phyloP scores from a whole-genome alignment of 805 yeast species.

The Starmera amethionina region DNA sequence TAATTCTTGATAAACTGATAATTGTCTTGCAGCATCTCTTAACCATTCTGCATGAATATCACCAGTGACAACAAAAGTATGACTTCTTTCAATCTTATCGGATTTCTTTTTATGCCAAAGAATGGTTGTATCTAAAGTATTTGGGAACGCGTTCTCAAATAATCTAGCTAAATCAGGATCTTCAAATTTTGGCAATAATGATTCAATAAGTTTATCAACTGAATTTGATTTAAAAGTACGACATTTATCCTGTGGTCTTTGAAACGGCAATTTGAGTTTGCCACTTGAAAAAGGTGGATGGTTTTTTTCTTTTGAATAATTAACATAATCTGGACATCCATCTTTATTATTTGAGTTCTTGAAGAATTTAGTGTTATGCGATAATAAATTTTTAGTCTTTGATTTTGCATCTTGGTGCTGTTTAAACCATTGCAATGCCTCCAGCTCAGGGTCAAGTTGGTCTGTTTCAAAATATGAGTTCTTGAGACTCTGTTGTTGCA shows the following conservation, averaged over 20 bases:
- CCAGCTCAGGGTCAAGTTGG: too few relatives aligned
- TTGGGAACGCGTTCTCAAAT: slow-evolving; percentile 78
- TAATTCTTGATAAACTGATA: slow-evolving; percentile 64
- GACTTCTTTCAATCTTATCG: slow-evolving; percentile 24
- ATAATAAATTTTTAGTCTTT: background rate
- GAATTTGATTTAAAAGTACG: slow-evolving; percentile 59
- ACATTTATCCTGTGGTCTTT: slow-evolving; percentile 66
- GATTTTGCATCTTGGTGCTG: slow-evolving; percentile 1
- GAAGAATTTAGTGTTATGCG: too few relatives aligned
- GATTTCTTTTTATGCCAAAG: slow-evolving; percentile 45
- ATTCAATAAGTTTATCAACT: slow-evolving; percentile 51
- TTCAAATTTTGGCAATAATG: slow-evolving; percentile 36
- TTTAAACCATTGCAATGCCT: background rate
- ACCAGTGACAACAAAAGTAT: slow-evolving; percentile 79
- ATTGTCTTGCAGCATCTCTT: slow-evolving; percentile 77
- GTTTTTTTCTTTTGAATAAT: slow-evolving; percentile 36
- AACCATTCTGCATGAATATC: slow-evolving; percentile 94
- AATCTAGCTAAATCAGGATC: slow-evolving; percentile 64
- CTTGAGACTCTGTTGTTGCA: too few relatives aligned
- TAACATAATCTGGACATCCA: slow-evolving; percentile 53
- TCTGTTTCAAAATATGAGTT: too few relatives aligned
- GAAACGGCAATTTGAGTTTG: slow-evolving; percentile 46
- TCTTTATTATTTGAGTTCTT: too few relatives aligned
- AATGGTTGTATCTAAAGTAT: slow-evolving; percentile 81
- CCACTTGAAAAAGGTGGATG: slow-evolving; percentile 58